Base-by-base conservation (phyloP, 495 filamentous ascomycete genomes). In the Aeminium ludgeri region DNA sequence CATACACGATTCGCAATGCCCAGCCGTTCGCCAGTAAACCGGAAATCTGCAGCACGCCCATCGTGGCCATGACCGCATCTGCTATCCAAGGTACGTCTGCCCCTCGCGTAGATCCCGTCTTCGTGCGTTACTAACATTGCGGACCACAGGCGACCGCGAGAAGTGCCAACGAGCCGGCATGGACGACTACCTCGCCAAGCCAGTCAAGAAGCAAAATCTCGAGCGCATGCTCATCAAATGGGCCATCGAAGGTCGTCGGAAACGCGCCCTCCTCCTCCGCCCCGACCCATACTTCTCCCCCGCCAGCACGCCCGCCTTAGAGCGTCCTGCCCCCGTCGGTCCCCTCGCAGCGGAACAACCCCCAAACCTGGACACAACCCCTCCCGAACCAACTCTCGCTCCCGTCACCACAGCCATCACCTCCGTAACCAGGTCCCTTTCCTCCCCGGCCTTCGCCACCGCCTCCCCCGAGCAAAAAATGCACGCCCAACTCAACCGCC, bases 131-230 rank as follows among this genome's bases (percentile, higher is more conserved):
- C 23, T 25, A 25, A 25, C 23, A 3, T 25, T 8, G 4, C 23
- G 8, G 4, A 4, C 23, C 4, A 3, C 8, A 25, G 23, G 82
- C 3, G 82, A 87, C 50, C 65, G 63, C 13, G 82, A 87, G 52
- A 86, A 84, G 52, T 87, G 81, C 48, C 66, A 68, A 41, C 62
- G 63, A 38, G 77, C 78, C 6, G 83, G 83, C 6, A 86, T 87
- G 82, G 79, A 86, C 48, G 82, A 87, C 56, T 87, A 89, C 50
- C 59, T 89, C 3, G 64, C 79, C 13, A 89, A 86, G 49, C 82
- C 82, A 0, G 74, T 86, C 46, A 75, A 75, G 49, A 68, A 70
- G 18, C 69, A 67, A 37, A 69, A 66, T 1, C 64, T 86, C 38
- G 78, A 86, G 57, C 72, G 69, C 41, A 86, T 84, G 67, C 63